A percentile compares a stretch with the other conserved stretches of the same genome.
Evolutionary conservation across 352 stramenopile genomes (phyloP).

Genomic region (Phytophthora fragariaefolia): DNA sequence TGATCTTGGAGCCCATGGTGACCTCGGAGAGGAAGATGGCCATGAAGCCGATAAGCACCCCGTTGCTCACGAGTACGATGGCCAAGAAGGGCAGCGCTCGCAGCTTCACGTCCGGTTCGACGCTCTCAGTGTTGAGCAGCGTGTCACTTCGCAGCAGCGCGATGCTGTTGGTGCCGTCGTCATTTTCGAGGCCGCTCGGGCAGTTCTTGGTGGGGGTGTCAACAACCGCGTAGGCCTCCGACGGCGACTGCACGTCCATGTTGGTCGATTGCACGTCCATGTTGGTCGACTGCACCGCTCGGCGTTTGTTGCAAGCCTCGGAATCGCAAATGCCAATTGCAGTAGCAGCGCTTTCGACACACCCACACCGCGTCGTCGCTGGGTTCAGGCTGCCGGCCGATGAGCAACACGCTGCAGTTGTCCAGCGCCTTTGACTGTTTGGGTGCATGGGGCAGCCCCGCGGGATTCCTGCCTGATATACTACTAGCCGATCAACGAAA

Average conservation of each 20-base stretch:
- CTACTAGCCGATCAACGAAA: no score
- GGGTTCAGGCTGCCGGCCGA: no score
- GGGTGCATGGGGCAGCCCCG: no score
- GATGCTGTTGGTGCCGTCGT: conserved; percentile 4
- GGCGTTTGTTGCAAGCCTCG: background rate
- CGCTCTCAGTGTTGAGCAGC: conserved; percentile 6
- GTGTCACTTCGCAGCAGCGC: conserved; percentile 18
- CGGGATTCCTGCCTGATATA: background rate
- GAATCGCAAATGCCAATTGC: conserved; percentile 12
- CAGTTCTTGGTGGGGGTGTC: conserved; percentile 25
- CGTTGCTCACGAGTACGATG: conserved; percentile 30
- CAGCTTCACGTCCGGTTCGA: conserved; percentile 35
- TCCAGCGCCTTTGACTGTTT: background rate
- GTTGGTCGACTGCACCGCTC: no score
- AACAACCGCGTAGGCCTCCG: conserved; percentile 2
- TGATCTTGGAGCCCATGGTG: conserved; percentile 37
- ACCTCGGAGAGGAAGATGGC: conserved; percentile 36
- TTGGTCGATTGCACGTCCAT: no score
- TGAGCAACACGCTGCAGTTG: background rate
- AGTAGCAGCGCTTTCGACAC: no score
- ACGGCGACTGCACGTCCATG: conserved; percentile 22
- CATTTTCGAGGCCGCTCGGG: conserved; percentile 7
- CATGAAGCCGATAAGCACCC: conserved; percentile 37
- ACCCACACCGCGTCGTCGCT: no score
- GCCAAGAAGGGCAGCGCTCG: conserved; percentile 26